Conservation (phyloP, 2,329 filamentous ascomycete species). For the Alternaria sp. region DNA sequence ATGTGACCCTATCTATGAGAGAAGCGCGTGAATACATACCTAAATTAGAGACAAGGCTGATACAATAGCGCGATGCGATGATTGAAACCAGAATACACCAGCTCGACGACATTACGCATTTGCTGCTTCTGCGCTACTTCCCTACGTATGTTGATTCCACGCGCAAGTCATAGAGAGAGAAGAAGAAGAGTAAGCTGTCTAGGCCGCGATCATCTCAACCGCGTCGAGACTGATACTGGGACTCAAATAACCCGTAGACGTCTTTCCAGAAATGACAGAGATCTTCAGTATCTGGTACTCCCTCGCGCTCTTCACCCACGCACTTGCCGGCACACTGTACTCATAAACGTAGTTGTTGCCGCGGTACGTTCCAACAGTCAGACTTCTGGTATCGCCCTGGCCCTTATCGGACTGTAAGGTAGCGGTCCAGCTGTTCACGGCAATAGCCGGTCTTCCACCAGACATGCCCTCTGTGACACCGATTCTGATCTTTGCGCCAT, state of each 20-base stretch:
- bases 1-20: not conserved
- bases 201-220: constrained; percentile 23
- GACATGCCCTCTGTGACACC: constrained; percentile 30
- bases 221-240: constrained; percentile 30
- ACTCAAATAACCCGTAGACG: constrained; percentile 26
- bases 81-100: not conserved
- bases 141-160: not conserved
- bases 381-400: constrained; percentile 25
- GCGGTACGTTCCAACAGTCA: constrained; percentile 33
- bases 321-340: constrained; percentile 29
- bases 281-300: constrained; percentile 30
- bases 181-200: not conserved
- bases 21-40: not conserved
- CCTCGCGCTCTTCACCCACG: constrained; percentile 23
- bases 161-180: not conserved
- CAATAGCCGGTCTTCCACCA: constrained; percentile 25
- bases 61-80: not conserved
- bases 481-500: constrained; percentile 26
- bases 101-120: not conserved
- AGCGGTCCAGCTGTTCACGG: constrained; percentile 24
- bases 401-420: constrained; percentile 22
- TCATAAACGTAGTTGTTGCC: constrained; percentile 34
- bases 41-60: not conserved
- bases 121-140: not conserved
- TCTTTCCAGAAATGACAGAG: constrained; percentile 28